Evolutionary conservation across 208 protist genomes (phyloP).

Genomic region (Acanthamoeba pearcei): DNA sequence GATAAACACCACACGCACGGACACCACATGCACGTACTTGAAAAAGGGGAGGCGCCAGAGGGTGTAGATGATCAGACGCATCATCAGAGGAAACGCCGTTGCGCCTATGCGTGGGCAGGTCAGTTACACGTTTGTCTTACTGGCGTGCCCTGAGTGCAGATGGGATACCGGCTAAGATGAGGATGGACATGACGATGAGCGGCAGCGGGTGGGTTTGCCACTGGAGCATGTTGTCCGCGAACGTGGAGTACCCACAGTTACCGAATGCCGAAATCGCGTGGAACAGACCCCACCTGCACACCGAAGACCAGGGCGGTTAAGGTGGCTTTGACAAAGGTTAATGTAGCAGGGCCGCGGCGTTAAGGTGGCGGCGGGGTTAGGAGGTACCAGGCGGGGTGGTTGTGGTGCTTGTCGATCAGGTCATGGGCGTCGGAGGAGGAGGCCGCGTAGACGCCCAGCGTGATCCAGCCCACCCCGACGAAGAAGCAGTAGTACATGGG

Average conservation of each 20-base stretch:
- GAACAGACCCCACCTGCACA: constrained; percentile 25
- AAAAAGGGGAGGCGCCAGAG: not conserved
- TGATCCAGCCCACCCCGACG: not conserved
- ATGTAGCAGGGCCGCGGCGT: too few species aligned
- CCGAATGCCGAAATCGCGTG: constrained; percentile 9
- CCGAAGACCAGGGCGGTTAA: too few species aligned
- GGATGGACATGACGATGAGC: constrained; percentile 58
- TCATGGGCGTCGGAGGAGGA: not conserved
- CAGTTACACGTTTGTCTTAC: too few species aligned
- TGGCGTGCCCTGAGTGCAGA: too few species aligned
- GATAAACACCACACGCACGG: too few species aligned
- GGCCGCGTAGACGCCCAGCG: not conserved
- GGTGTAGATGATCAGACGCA: not conserved
- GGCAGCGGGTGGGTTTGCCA: constrained; percentile 7
- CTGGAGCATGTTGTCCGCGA: constrained; percentile 34
- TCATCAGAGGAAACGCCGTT: constrained; percentile 16
- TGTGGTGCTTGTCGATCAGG: not conserved
- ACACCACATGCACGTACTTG: not conserved
- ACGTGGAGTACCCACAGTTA: constrained; percentile 60
- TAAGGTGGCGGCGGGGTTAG: too few species aligned
- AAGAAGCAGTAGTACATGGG: not conserved
- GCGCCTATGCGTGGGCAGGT: not conserved
- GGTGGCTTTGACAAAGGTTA: not conserved
- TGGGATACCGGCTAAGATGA: constrained; percentile 16
- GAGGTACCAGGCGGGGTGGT: not conserved